These are phyloP conservation scores for Erigeron canadensis DNA, from an alignment of 129 eudicot genomes.

Conservation along the genomic window DNA sequence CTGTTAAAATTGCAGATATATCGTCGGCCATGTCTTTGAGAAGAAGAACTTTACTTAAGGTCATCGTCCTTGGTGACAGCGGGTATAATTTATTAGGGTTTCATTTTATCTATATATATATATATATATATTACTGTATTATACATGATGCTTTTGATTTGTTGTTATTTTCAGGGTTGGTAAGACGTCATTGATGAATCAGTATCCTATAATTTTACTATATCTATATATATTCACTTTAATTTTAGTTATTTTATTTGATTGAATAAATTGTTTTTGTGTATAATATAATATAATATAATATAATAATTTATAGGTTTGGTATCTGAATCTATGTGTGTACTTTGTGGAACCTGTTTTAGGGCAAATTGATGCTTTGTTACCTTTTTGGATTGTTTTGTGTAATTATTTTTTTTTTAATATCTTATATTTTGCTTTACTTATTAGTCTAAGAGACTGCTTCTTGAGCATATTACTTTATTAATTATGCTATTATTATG, in stretches of 20 bases:
- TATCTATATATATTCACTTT: background rate
- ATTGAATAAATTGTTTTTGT: too few relatives aligned
- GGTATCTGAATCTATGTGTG: slow-evolving; percentile 2
- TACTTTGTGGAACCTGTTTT: slow-evolving; percentile 2
- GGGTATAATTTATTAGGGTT: slow-evolving; percentile 49
- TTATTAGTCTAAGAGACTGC: too few relatives aligned
- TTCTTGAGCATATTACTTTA: too few relatives aligned
- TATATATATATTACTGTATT: background rate
- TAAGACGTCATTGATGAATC: slow-evolving; percentile 96
- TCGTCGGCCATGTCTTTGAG: slow-evolving; percentile 51
- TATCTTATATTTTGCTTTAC: background rate
- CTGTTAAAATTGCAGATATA: too few relatives aligned
- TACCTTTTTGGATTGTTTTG: background rate
- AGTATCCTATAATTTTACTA: slow-evolving; percentile 57
- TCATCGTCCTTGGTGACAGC: slow-evolving; percentile 96
- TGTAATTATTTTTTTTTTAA: too few relatives aligned
- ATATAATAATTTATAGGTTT: too few relatives aligned
- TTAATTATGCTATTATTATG: too few relatives aligned
- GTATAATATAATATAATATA: too few relatives aligned
- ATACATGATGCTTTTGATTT: slow-evolving; percentile 9
- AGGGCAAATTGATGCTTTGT: background rate
- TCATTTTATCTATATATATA: background rate
- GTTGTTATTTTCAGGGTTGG: slow-evolving; percentile 66
- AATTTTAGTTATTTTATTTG: background rate
- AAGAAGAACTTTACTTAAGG: slow-evolving; percentile 87